These are phyloP conservation scores for Podospora pseudopauciseta DNA, from an alignment of 495 filamentous ascomycete genomes.

Conservation along the genomic window DNA sequence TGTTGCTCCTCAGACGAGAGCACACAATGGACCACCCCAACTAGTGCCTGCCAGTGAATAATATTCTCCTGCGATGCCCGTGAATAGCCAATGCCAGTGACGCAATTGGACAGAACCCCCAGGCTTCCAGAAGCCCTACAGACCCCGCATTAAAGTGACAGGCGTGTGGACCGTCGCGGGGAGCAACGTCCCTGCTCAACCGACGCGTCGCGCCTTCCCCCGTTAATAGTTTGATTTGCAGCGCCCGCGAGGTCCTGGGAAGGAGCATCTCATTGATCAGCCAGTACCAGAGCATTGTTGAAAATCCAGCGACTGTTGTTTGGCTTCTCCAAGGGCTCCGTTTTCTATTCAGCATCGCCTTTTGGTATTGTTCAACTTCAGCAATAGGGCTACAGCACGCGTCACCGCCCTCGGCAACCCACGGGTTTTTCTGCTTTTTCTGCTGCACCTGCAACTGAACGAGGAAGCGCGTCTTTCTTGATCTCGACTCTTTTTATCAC, in stretches of 20 bases:
- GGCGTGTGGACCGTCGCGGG: conserved; percentile 29
- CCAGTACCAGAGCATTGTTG: not conserved
- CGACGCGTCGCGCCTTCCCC: conserved; percentile 29
- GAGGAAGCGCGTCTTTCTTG: not conserved
- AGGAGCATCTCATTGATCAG: not conserved
- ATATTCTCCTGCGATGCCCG: not conserved
- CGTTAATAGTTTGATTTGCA: not conserved
- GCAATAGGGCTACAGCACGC: conserved; percentile 6
- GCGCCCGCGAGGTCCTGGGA: not conserved
- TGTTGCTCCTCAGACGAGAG: not conserved
- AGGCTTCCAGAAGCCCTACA: not conserved
- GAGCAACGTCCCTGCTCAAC: conserved; percentile 20
- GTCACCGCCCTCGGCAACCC: conserved; percentile 3
- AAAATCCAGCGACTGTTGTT: not conserved
- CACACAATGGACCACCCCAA: not conserved
- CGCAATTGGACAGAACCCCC: not conserved
- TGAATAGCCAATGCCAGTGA: not conserved
- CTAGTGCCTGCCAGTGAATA: not conserved
- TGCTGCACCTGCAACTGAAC: not conserved
- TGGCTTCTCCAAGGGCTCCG: not conserved
- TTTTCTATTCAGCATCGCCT: conserved; percentile 6
- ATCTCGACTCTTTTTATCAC: not conserved
- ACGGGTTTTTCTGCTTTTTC: conserved; percentile 13
- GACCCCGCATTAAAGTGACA: conserved; percentile 18
- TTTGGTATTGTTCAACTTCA: not conserved